Percentiles rank a stretch among this genome's conserved stretches.
These are phyloP conservation scores for Wickerhamiella siamensis DNA, from an alignment of 805 yeast genomes.

Conservation along the genomic window DNA sequence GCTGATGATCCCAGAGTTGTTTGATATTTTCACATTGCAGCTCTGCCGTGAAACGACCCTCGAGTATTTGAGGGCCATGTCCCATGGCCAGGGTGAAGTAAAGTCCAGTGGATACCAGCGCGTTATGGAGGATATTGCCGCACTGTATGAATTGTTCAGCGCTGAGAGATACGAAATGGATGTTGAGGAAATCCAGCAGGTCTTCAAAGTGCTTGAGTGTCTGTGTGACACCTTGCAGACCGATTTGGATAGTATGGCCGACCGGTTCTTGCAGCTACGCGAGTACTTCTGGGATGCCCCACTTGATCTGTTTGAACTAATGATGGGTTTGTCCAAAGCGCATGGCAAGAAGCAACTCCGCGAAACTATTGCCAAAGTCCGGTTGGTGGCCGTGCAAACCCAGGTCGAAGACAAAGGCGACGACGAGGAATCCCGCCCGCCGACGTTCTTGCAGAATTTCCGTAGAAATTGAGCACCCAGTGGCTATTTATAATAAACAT, in stretches of 20 bases:
- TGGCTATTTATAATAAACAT: no score
- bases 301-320: conserved; percentile 47
- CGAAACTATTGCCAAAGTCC: conserved; percentile 23
- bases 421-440: conserved; percentile 9
- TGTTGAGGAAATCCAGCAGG: conserved; percentile 30
- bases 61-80: conserved; percentile 35
- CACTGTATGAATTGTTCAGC: conserved; percentile 39
- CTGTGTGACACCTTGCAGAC: conserved; percentile 42
- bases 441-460: background rate
- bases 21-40: conserved; percentile 39
- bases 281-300: conserved; percentile 66
- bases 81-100: conserved; percentile 30
- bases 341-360: conserved; percentile 22
- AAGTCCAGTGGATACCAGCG: conserved; percentile 30
- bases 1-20: conserved; percentile 38
- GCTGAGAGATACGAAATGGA: conserved; percentile 25
- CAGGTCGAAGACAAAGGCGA: conserved; percentile 7
- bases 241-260: conserved; percentile 34
- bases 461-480: background rate
- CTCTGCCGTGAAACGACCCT: conserved; percentile 38
- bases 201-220: conserved; percentile 46
- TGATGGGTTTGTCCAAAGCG: conserved; percentile 34
- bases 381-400: conserved; percentile 16
- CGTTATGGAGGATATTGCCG: conserved; percentile 46
- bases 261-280: conserved; percentile 47